phyloP scores from a whole-genome alignment of 768 basidiomycete genomes.

The Pulveroboletus frians region DNA sequence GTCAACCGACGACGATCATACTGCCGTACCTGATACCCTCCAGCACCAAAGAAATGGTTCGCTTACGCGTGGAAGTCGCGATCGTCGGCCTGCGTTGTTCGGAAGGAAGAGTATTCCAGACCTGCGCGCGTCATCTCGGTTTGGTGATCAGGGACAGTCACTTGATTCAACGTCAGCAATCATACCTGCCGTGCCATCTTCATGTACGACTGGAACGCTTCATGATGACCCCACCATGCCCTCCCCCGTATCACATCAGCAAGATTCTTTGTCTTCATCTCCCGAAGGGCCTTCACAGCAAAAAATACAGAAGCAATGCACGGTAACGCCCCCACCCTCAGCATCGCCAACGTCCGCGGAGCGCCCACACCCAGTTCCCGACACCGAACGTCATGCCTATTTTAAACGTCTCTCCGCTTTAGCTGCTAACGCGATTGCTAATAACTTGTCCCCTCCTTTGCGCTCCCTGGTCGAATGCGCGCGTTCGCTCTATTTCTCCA shows the following conservation, averaged over 20 bases:
- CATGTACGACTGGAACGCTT: conserved; percentile 10
- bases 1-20: conserved; percentile 42
- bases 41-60: conserved; percentile 51
- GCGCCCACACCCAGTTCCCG: conserved; percentile 41
- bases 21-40: conserved; percentile 22
- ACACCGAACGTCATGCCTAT: conserved; percentile 84
- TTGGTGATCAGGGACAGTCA: conserved; percentile 30
- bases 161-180: conserved; percentile 20
- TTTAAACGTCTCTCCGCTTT: conserved; percentile 87
- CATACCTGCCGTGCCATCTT: conserved; percentile 8
- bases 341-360: conserved; percentile 39
- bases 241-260: conserved; percentile 38
- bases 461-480: conserved; percentile 77
- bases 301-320: conserved; percentile 20
- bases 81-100: conserved; percentile 36
- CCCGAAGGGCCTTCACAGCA: conserved; percentile 27
- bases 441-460: conserved; percentile 65
- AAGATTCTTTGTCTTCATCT: conserved; percentile 43
- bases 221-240: conserved; percentile 34
- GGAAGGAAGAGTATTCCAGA: conserved; percentile 88
- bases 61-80: conserved; percentile 37
- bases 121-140: conserved; percentile 48
- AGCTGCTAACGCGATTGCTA: conserved; percentile 53
- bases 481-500: conserved; percentile 85
- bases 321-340: conserved; percentile 30